phyloP scores from a whole-genome alignment of 495 filamentous ascomycete species.

The Penicillium fimorum region DNA sequence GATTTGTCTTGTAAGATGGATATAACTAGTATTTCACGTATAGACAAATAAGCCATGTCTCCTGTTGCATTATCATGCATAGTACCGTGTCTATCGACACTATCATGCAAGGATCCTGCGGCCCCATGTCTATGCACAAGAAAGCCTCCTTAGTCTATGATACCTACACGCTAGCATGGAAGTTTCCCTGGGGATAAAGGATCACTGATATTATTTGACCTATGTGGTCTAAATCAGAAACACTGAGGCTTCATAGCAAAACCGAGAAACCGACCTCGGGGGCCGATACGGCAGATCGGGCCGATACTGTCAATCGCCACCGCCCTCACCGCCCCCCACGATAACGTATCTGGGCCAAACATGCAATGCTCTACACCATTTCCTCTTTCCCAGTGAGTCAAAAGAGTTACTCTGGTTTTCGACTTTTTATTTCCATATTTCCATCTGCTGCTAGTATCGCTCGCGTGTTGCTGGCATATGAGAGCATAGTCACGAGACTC shows the following conservation, averaged over 20 bases:
- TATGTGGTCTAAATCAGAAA: too few relatives aligned
- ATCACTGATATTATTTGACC: too few relatives aligned
- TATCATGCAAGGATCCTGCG: too few relatives aligned
- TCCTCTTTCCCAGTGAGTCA: slow-evolving; percentile 1
- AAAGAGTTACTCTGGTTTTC: background rate
- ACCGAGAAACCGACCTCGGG: background rate
- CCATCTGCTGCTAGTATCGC: background rate
- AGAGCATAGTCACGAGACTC: slow-evolving; percentile 11
- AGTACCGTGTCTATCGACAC: background rate
- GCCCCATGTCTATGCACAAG: too few relatives aligned
- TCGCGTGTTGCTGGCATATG: background rate
- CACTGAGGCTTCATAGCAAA: background rate
- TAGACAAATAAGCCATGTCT: background rate
- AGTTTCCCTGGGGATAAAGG: too few relatives aligned
- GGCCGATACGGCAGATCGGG: slow-evolving; percentile 4
- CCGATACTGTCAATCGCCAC: slow-evolving; percentile 15
- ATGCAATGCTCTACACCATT: slow-evolving; percentile 8
- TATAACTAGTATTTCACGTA: background rate
- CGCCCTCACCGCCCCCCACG: slow-evolving; percentile 22
- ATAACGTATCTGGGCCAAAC: slow-evolving; percentile 22
- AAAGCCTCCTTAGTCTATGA: too few relatives aligned
- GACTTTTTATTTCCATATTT: background rate
- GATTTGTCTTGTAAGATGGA: background rate
- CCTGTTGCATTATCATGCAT: background rate
- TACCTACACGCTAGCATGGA: too few relatives aligned